These are phyloP conservation scores for Reticulascus tulasneorum DNA, from an alignment of 2,329 filamentous ascomycete genomes.

Conservation along the genomic window DNA sequence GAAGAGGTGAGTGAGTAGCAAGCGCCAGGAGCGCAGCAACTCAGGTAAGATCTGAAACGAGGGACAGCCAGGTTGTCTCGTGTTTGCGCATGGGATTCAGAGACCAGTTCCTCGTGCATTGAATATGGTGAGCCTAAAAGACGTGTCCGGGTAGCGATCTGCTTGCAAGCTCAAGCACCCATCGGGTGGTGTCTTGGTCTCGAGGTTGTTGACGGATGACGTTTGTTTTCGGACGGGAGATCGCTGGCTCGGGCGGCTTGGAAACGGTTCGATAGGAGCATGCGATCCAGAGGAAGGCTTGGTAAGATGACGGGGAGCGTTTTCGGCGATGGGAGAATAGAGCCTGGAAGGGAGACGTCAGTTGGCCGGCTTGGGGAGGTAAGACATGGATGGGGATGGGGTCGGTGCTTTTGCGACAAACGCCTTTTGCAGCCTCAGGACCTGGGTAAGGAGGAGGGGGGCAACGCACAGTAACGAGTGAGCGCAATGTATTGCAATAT, in stretches of 20 bases:
- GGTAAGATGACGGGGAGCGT: too few relatives aligned
- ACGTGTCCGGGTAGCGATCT: too few relatives aligned
- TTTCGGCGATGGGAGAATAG: too few relatives aligned
- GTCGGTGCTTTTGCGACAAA: constrained; percentile 8
- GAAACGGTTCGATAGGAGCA: too few relatives aligned
- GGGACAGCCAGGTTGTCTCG: constrained; percentile 27
- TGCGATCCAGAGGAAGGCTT: too few relatives aligned
- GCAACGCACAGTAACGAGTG: constrained; percentile 30
- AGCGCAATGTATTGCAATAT: constrained; percentile 26
- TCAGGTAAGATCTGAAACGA: constrained; percentile 27
- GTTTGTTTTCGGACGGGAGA: too few relatives aligned
- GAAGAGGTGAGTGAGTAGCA: constrained; percentile 8
- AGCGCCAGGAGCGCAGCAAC: constrained; percentile 15
- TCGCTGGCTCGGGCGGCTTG: too few relatives aligned
- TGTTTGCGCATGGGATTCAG: constrained; percentile 34
- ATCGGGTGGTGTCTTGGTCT: too few relatives aligned
- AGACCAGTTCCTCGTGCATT: constrained; percentile 14
- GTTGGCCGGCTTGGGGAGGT: constrained; percentile 1
- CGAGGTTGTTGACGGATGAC: too few relatives aligned
- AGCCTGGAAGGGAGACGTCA: constrained; percentile 9
- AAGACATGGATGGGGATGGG: constrained; percentile 3
- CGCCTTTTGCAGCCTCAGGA: constrained; percentile 7
- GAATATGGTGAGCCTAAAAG: constrained; percentile 1
- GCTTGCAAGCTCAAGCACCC: constrained; percentile 8
- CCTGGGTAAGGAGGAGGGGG: constrained; percentile 13